Percentiles rank a stretch among this genome's conserved stretches.
Conservation (phyloP, 1,139 yeast species). For the Nematodospora anomalae region DNA sequence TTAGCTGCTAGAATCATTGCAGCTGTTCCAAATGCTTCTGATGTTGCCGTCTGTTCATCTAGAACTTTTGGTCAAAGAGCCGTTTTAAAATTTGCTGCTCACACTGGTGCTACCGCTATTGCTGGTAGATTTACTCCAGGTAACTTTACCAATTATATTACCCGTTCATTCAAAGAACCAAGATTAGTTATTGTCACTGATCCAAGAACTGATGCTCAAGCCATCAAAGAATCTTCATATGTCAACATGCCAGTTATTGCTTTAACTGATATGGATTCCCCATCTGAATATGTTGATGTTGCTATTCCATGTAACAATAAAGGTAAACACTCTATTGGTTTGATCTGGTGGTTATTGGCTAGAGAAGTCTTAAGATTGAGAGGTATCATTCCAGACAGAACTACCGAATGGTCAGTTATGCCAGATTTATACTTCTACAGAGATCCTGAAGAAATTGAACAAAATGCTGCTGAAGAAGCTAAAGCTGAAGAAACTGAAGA, state of each 20-base stretch:
- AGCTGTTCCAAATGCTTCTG: conserved; percentile 97
- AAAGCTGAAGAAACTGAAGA: conserved; percentile 53
- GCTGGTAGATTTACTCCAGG: conserved; percentile 99
- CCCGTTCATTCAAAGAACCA: conserved; percentile 99
- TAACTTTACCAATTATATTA: conserved; percentile 99
- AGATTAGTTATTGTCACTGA: conserved; percentile 98
- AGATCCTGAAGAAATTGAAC: conserved; percentile 99
- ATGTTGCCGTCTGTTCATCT: conserved; percentile 98
- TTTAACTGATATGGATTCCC: conserved; percentile 97
- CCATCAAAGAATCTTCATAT: conserved; percentile 99
- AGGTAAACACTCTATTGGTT: conserved; percentile 99
- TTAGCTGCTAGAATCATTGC: conserved; percentile 99
- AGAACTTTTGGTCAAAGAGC: conserved; percentile 99
- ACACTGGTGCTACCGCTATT: conserved; percentile 99
- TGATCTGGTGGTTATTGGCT: conserved; percentile 99
- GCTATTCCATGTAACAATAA: conserved; percentile 99
- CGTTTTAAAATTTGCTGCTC: conserved; percentile 98
- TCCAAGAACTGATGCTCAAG: conserved; percentile 99
- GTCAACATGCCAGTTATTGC: conserved; percentile 99
- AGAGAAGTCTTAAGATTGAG: conserved; percentile 99
- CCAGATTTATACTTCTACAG: conserved; percentile 99
- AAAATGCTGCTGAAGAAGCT: conserved; percentile 68
- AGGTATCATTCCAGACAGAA: conserved; percentile 97
- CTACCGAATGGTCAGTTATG: conserved; percentile 98
- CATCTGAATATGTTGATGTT: conserved; percentile 98